Evolutionary conservation across 345 rosid genomes (phyloP).

Genomic region (Mallotus nudiflorus): DNA sequence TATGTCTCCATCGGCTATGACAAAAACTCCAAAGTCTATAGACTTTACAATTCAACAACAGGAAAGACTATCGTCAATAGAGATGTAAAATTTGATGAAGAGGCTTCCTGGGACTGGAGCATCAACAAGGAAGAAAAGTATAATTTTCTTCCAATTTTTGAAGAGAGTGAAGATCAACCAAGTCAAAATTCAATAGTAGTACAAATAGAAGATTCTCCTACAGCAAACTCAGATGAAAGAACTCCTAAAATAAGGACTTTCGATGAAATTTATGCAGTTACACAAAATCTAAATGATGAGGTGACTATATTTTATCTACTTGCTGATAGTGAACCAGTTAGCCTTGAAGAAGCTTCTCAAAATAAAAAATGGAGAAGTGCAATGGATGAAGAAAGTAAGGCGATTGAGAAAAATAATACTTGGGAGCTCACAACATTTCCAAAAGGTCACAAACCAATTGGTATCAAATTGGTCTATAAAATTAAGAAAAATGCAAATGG

Average conservation of each 20-base stretch:
- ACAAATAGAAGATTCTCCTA: no score
- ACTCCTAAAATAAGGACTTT: background rate
- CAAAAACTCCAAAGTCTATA: background rate
- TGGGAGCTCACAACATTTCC: background rate
- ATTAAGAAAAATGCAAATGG: no score
- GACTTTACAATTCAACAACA: background rate
- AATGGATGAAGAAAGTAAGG: background rate
- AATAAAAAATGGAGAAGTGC: no score
- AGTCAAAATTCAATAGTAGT: no score
- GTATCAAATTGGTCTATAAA: no score
- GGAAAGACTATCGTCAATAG: background rate
- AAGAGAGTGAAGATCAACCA: no score
- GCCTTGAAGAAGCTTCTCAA: no score
- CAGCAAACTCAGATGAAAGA: no score
- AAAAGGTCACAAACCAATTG: no score
- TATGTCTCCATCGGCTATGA: background rate
- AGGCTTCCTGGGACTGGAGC: no score
- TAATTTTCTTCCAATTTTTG: no score
- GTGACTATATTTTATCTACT: background rate
- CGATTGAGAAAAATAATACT: background rate
- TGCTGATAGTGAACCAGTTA: no score
- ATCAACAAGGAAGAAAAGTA: background rate
- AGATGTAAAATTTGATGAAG: background rate
- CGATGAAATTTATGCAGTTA: background rate
- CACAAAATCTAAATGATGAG: background rate